Percentiles rank a stretch among this genome's conserved stretches.
These are phyloP conservation scores for Harringtonia lauricola DNA, from an alignment of 2,329 filamentous ascomycete genomes.

Conservation along the genomic window DNA sequence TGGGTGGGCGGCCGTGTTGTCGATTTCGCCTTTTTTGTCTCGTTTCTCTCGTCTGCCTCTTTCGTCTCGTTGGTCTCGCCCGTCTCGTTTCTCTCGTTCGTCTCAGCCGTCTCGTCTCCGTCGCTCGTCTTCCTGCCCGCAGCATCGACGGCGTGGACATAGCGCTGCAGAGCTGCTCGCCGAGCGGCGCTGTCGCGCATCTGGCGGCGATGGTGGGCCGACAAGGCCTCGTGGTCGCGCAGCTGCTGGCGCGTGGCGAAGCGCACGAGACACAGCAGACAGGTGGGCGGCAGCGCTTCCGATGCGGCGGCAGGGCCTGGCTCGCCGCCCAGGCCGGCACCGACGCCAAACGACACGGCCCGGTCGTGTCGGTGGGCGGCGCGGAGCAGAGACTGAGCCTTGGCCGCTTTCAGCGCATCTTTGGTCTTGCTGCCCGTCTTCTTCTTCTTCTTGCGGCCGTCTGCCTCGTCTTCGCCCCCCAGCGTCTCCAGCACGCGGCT, in stretches of 20 bases:
- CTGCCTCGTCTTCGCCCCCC: not conserved
- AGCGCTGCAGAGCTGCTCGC: constrained; percentile 7
- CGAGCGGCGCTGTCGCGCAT: constrained; percentile 9
- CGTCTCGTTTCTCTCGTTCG: not conserved
- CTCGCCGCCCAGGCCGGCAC: constrained; percentile 17
- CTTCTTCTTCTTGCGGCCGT: not conserved
- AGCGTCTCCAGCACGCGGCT: not conserved
- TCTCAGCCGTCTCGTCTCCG: not conserved
- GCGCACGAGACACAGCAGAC: constrained; percentile 49
- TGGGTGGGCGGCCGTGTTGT: constrained; percentile 4
- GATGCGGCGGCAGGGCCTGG: too few species aligned
- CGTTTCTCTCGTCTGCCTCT: constrained; percentile 14
- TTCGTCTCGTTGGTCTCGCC: too few species aligned
- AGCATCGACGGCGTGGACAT: constrained; percentile 3
- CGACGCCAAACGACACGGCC: constrained; percentile 48
- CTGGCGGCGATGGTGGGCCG: constrained; percentile 12
- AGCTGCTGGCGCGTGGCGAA: constrained; percentile 35
- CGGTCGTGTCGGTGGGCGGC: constrained; percentile 21
- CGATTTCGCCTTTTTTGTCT: constrained; percentile 33
- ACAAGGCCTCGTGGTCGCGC: constrained; percentile 16
- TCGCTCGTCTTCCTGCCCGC: not conserved
- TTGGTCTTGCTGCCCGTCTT: not conserved
- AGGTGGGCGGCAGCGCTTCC: constrained; percentile 16
- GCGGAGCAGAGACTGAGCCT: constrained; percentile 9
- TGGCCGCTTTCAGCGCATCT: not conserved